These are phyloP conservation scores for Diplodia intermedia DNA, from an alignment of 2,329 filamentous ascomycete species.

Conservation along the genomic window DNA sequence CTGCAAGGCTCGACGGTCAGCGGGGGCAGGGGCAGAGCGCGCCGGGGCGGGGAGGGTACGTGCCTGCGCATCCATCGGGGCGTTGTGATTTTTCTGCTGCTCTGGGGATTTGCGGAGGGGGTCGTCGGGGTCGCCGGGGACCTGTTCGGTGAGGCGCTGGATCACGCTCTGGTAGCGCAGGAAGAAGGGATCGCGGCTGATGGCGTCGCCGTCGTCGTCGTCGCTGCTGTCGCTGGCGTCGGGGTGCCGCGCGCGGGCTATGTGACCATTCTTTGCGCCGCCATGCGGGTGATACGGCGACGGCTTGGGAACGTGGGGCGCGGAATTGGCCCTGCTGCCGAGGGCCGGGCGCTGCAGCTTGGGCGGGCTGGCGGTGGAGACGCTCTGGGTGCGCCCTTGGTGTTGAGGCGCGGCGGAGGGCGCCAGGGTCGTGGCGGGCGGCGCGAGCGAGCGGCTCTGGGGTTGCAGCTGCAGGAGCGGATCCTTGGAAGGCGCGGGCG, in stretches of 20 bases:
- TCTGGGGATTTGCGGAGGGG: constrained; percentile 5
- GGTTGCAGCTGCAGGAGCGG: background rate
- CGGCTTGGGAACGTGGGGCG: constrained; percentile 43
- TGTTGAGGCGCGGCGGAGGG: constrained; percentile 23
- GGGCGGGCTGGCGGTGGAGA: constrained; percentile 29
- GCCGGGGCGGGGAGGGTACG: constrained; percentile 19
- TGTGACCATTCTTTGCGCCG: constrained; percentile 30
- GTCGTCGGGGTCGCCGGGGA: constrained; percentile 21
- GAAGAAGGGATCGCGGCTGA: constrained; percentile 51
- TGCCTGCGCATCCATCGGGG: constrained; percentile 29
- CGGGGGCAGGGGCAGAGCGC: constrained; percentile 34
- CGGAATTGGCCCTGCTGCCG: constrained; percentile 42
- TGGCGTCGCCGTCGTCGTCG: constrained; percentile 40
- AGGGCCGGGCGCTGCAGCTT: constrained; percentile 21
- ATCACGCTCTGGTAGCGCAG: constrained; percentile 46
- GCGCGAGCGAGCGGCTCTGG: constrained; percentile 20
- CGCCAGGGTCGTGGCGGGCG: constrained; percentile 15
- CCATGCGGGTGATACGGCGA: constrained; percentile 22
- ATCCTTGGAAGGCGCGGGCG: background rate
- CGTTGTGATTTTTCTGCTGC: constrained; percentile 34
- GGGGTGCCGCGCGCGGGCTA: constrained; percentile 28
- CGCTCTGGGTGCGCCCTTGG: constrained; percentile 24
- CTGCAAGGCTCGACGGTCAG: constrained; percentile 20
- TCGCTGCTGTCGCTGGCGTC: constrained; percentile 40
- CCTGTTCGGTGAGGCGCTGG: constrained; percentile 37